Base-by-base conservation (phyloP, 495 filamentous ascomycete species). In the Stereocaulon alpinum region DNA sequence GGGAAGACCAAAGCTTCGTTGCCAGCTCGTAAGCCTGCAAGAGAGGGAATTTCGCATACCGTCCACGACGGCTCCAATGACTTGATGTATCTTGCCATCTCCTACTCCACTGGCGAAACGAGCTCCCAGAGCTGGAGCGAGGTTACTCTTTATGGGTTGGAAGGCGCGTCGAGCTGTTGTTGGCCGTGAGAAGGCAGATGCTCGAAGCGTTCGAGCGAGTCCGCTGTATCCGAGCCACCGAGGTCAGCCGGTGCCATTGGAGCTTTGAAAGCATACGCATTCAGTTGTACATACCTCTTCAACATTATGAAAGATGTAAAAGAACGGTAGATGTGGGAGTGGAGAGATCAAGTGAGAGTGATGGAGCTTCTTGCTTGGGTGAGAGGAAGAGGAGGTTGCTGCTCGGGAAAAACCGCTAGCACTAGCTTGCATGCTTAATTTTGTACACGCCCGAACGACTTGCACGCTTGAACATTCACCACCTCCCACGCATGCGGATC, bases 41-140 rank as follows among this genome's bases (percentile, higher is more conserved):
- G 34, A 6, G 64, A 62, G 57, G 62, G 52, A 56, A 61, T 64
- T 63, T 63, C 60, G 77, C 80, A 69, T 83, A 84, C 81, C 80
- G 72, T 84, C 81, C 63, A 84, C 81, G 68, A 84, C 82, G 76
- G 82, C 82, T 77, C 82, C 82, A 70, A 85, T 85, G 74, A 85
- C 82, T 79, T 92, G 88, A 80, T 92, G 84, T 76, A 92, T 86
- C 82, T 89, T 90, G 74, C 88, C 88, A 74, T 82, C 74, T 69
- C 80, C 75, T 60, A 71, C 76, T 62, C 82, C 76, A 76, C 83
- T 87, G 71, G 87, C 87, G 68, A 86, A 84, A 70, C 87, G 79
- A 70, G 83, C 82, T 66, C 76, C 73, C 68, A 80, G 73, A 71
- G 81, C 83, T 72, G 79, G 83, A 64, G 81, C 66, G 62, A 76